A percentile compares a stretch with the other conserved stretches of the same genome.
phyloP scores from a whole-genome alignment of 2,329 filamentous ascomycete species.

The Ophiosphaerella herpotricha region DNA sequence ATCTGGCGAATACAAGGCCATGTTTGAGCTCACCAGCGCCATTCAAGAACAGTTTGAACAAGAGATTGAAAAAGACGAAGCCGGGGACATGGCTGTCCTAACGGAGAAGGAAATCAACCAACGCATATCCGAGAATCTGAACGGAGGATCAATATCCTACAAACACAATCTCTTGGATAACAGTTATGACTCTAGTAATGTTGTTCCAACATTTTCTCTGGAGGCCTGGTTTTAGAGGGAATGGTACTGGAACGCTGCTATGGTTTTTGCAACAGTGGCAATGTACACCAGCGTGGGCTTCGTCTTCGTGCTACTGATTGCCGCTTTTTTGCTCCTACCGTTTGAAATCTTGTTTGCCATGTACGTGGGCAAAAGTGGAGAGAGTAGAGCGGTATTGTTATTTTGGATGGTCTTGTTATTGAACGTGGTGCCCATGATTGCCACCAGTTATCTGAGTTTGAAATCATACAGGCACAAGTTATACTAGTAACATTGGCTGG shows the following conservation, averaged over 20 bases:
- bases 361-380: background rate
- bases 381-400: background rate
- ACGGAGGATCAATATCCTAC: constrained; percentile 24
- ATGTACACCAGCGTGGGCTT: background rate
- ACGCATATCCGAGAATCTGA: constrained; percentile 3
- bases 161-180: background rate
- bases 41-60: constrained; percentile 14
- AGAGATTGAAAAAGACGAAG: background rate
- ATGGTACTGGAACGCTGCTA: background rate
- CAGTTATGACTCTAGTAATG: no score
- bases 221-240: background rate
- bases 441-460: no score
- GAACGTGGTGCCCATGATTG: background rate
- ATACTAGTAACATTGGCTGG: background rate
- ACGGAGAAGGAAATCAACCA: constrained; percentile 1
- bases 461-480: no score
- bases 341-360: background rate
- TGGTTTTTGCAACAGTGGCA: background rate
- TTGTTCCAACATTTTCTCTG: background rate
- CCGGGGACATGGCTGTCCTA: background rate
- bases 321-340: background rate
- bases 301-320: background rate
- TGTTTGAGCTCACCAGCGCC: constrained; percentile 24
- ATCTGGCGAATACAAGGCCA: constrained; percentile 22
- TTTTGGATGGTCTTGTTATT: background rate